Base-by-base conservation (phyloP, 2,329 filamentous ascomycete species). In the Aureobasidium sp. region DNA sequence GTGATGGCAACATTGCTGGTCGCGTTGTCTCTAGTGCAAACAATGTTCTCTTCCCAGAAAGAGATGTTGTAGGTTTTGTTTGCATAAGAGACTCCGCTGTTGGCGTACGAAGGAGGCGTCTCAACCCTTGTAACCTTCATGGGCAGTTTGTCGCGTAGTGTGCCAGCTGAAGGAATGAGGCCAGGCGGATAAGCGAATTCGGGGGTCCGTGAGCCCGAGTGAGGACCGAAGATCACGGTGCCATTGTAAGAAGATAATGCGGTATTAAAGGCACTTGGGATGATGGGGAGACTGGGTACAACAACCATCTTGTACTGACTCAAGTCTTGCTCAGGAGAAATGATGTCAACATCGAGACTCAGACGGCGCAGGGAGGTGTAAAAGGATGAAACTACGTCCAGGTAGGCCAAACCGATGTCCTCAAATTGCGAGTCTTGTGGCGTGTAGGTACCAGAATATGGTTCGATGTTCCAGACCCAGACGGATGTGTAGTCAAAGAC, bases 391-490 rank as follows among this genome's bases (percentile, higher is more conserved):
- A 66, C 64, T 12, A 68, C 29, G 15, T 64, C 64, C 1, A 63
- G 63, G 48, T 68, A 68, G 10, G 61, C 36, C 12, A 66, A 47
- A 0, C 53, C 62, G 13, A 62, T 26, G 46, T 64, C 63, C 1
- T 64, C 62, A 37, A 68, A 68, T 23, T 52, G 36, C 3, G 65
- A 66, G 42, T 67, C 64, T 59, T 67, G 62, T 32, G 65, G 63
- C 4, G 64, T 64, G 65, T 65, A 68, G 13, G 62, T 50, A 3
- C 65, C 67, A 29, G 62, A 65, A 60, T 68, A 68, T 3, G 67
- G 67, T 39, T 68, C 67, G 39, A 68, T 68, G 3, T 37, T 36
- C 66, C 66, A 68, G 8, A 67, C 64, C 67, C 66, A 68, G 29
- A 66, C 41, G 13, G 66, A 67, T 5, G 62, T 63, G 48, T 68